Percentiles rank a stretch among this genome's conserved stretches.
These are phyloP conservation scores for Helianthus tuberosus DNA, from an alignment of 129 eudicot genomes.

Conservation along the genomic window DNA sequence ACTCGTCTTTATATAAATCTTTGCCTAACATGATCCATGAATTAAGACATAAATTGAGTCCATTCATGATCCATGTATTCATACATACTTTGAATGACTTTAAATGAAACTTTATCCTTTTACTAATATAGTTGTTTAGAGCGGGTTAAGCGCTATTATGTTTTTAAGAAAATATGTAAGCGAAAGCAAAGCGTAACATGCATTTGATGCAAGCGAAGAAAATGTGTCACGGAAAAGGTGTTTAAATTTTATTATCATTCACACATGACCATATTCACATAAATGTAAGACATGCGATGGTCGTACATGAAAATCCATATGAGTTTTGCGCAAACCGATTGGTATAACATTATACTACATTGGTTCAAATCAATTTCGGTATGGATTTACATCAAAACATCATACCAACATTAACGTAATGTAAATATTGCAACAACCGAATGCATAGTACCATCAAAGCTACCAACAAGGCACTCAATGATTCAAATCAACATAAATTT, in stretches of 20 bases:
- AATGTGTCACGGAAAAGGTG: background rate
- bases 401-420: background rate
- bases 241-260: background rate
- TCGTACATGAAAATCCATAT: background rate
- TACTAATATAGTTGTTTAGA: background rate
- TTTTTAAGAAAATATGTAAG: background rate
- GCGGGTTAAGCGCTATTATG: background rate
- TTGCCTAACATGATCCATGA: background rate
- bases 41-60: too few species aligned
- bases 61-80: too few species aligned
- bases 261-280: background rate
- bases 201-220: background rate
- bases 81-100: background rate
- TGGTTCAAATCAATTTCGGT: background rate
- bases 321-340: background rate
- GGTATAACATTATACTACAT: background rate
- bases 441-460: constrained; percentile 10
- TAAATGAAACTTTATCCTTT: background rate
- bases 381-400: background rate
- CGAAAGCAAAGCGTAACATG: background rate
- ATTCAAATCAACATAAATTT: constrained; percentile 13
- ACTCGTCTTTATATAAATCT: background rate
- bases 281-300: background rate
- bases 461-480: background rate
- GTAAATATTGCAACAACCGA: constrained; percentile 3